Conservation (phyloP, 2,329 filamentous ascomycete species). For the Lasiodiplodia citricola region DNA sequence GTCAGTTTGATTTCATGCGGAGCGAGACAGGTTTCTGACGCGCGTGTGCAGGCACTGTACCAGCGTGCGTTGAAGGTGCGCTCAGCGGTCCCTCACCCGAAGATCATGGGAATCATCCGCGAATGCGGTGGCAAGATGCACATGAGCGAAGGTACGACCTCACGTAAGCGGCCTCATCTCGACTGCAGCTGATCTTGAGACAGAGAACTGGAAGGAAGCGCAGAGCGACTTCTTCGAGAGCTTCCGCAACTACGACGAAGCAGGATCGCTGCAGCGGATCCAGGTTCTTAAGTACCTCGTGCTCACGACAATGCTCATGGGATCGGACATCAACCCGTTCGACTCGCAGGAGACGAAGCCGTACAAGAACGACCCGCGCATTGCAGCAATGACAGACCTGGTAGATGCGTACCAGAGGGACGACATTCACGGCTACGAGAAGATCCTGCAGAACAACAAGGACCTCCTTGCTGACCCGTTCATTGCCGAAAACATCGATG, state of each 20-base stretch:
- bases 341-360: slow-evolving; percentile 99
- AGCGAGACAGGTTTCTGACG: slow-evolving; percentile 14
- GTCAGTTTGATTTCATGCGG: slow-evolving; percentile 39
- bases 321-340: slow-evolving; percentile 97
- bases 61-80: slow-evolving; percentile 88
- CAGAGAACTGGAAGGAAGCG: slow-evolving; percentile 96
- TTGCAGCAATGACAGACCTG: slow-evolving; percentile 95
- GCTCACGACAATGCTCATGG: slow-evolving; percentile 97
- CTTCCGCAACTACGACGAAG: slow-evolving; percentile 98
- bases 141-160: slow-evolving; percentile 77
- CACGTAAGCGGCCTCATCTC: slow-evolving; percentile 29
- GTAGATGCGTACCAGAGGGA: slow-evolving; percentile 96
- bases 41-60: slow-evolving; percentile 68
- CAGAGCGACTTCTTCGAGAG: slow-evolving; percentile 99
- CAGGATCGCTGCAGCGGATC: slow-evolving; percentile 92
- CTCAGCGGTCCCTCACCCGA: slow-evolving; percentile 96
- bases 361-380: slow-evolving; percentile 93
- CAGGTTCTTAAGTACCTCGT: slow-evolving; percentile 97
- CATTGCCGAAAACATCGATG: slow-evolving; percentile 98
- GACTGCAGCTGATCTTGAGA: slow-evolving; percentile 30
- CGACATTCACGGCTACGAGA: slow-evolving; percentile 90
- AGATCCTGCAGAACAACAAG: slow-evolving; percentile 82
- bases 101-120: slow-evolving; percentile 98
- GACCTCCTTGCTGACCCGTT: slow-evolving; percentile 92
- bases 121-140: slow-evolving; percentile 99